These are phyloP conservation scores for Lactarius indigo DNA, from an alignment of 768 basidiomycete species.

Conservation along the genomic window DNA sequence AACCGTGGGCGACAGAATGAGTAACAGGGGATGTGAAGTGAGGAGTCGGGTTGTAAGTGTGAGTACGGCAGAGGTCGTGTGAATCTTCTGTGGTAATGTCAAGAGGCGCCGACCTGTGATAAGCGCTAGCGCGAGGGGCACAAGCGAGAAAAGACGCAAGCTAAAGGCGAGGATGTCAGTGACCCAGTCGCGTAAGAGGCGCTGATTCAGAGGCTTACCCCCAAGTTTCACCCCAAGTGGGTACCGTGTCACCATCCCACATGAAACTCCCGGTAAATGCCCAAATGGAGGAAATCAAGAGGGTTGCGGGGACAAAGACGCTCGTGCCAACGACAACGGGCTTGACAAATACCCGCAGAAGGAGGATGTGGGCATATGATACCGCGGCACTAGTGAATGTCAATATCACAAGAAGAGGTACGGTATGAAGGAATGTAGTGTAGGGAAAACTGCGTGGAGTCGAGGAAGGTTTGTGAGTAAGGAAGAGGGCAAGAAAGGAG, in stretches of 20 bases:
- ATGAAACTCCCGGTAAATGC: slow-evolving; percentile 79
- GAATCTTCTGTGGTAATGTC: slow-evolving; percentile 66
- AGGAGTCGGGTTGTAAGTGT: slow-evolving; percentile 67
- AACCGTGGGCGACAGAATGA: slow-evolving; percentile 69
- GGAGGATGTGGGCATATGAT: slow-evolving; percentile 70
- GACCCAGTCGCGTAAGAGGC: background rate
- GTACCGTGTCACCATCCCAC: slow-evolving; percentile 49
- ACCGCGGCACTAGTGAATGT: slow-evolving; percentile 65
- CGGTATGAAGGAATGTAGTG: slow-evolving; percentile 68
- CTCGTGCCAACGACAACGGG: slow-evolving; percentile 80
- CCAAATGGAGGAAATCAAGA: slow-evolving; percentile 74
- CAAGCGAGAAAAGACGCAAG: slow-evolving; percentile 71
- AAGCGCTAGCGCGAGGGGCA: slow-evolving; percentile 67
- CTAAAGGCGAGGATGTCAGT: slow-evolving; percentile 33
- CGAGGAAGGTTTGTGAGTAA: slow-evolving; percentile 43
- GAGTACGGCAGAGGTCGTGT: slow-evolving; percentile 55
- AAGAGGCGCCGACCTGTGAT: slow-evolving; percentile 69
- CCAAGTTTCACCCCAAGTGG: slow-evolving; percentile 79
- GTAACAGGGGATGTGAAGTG: slow-evolving; percentile 67
- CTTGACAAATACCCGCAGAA: slow-evolving; percentile 76
- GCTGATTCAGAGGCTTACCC: slow-evolving; percentile 49
- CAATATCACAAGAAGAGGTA: slow-evolving; percentile 71
- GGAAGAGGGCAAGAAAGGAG: slow-evolving; percentile 62
- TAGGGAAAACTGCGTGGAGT: slow-evolving; percentile 47
- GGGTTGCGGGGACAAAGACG: slow-evolving; percentile 68